Percentiles rank a stretch among this genome's conserved stretches.
Conservation (phyloP, 129 eudicot genomes). For the Tagetes patula region DNA sequence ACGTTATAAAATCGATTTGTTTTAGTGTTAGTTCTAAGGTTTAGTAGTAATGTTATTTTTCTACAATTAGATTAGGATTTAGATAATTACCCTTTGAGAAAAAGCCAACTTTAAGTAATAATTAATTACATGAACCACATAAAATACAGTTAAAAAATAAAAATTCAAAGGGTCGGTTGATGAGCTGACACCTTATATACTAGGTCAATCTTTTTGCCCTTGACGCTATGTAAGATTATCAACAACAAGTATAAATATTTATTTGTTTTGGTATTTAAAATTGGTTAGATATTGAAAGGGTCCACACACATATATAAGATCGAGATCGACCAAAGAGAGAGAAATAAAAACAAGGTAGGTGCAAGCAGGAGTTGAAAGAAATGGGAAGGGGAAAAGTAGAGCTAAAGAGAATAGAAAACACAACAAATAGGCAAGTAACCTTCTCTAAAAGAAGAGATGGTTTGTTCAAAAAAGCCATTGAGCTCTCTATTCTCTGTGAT, state of each 20-base stretch:
- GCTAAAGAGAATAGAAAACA: slow-evolving; percentile 66
- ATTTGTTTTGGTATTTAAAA: too few species aligned
- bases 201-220: too few species aligned
- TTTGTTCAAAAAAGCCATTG: slow-evolving; percentile 66
- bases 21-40: too few species aligned
- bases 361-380: neutral
- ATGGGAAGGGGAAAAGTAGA: slow-evolving; percentile 87
- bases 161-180: too few species aligned
- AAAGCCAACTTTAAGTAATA: too few species aligned
- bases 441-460: slow-evolving; percentile 80
- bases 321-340: neutral
- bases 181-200: too few species aligned
- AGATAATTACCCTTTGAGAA: too few species aligned
- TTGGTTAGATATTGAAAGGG: neutral
- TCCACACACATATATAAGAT: neutral
- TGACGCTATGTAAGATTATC: neutral
- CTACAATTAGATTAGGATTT: too few species aligned
- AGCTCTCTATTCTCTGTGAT: slow-evolving; percentile 65
- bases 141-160: too few species aligned
- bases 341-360: slow-evolving; percentile 10
- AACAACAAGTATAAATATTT: neutral
- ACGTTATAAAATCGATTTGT: too few species aligned
- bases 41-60: too few species aligned
- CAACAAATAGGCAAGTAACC: slow-evolving; percentile 71
- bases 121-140: too few species aligned